Evolutionary conservation across 495 filamentous ascomycete species (phyloP).

Genomic region (Xeromyces bisporus): DNA sequence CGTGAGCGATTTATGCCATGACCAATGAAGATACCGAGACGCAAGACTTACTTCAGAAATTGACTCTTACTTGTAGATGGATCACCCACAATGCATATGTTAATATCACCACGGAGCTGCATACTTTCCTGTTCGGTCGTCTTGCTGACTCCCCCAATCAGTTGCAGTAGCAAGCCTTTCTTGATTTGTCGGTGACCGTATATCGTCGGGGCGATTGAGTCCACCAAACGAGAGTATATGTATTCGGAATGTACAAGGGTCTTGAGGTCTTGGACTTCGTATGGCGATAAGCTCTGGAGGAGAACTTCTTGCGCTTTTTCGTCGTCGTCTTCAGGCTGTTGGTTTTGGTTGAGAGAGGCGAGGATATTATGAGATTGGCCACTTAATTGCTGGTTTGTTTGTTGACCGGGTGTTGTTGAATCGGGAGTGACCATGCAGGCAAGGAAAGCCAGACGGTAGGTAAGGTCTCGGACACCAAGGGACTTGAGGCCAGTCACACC

Average conservation of each 20-base stretch:
- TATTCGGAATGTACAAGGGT: slow-evolving; percentile 87
- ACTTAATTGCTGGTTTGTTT: slow-evolving; percentile 45
- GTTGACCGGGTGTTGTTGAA: slow-evolving; percentile 56
- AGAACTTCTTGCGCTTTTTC: slow-evolving; percentile 81
- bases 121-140: slow-evolving; percentile 70
- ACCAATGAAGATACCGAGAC: not conserved
- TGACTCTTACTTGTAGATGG: slow-evolving; percentile 97
- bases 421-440: slow-evolving; percentile 95
- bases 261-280: slow-evolving; percentile 82
- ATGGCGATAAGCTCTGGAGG: slow-evolving; percentile 59
- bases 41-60: slow-evolving; percentile 59
- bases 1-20: not conserved
- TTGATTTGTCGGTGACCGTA: slow-evolving; percentile 97
- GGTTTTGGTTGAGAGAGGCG: slow-evolving; percentile 58
- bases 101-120: slow-evolving; percentile 89
- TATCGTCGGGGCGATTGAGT: slow-evolving; percentile 92
- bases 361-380: slow-evolving; percentile 67
- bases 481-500: slow-evolving; percentile 83
- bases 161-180: slow-evolving; percentile 84
- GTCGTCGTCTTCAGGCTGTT: slow-evolving; percentile 47
- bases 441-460: slow-evolving; percentile 93
- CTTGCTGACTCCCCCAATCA: slow-evolving; percentile 87
- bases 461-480: slow-evolving; percentile 85
- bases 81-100: slow-evolving; percentile 96
- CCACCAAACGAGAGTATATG: slow-evolving; percentile 83